phyloP scores from a whole-genome alignment of 371 early-diverging fungal genomes.

The Apophysomyces sp. region DNA sequence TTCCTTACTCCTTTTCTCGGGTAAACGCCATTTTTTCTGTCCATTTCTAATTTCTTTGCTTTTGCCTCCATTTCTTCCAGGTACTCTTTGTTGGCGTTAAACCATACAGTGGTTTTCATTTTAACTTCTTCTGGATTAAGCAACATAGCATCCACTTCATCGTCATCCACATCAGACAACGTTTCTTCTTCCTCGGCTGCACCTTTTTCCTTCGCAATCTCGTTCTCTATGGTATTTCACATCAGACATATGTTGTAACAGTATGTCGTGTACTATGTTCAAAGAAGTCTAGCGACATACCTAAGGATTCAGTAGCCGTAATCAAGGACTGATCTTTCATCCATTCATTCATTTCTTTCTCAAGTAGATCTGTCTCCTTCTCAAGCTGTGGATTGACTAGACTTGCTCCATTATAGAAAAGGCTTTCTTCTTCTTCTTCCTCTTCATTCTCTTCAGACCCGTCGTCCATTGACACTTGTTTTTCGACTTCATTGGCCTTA shows the following conservation, averaged over 20 bases:
- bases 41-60: conserved; percentile 41
- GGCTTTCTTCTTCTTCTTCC: neutral
- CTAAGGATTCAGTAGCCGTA: conserved; percentile 32
- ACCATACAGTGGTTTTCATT: conserved; percentile 83
- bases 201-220: neutral
- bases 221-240: conserved; percentile 23
- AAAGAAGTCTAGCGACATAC: conserved; percentile 16
- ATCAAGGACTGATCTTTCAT: conserved; percentile 26
- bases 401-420: neutral
- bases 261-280: neutral
- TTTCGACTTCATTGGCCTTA: neutral
- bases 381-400: conserved; percentile 17
- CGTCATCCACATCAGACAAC: conserved; percentile 75
- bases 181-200: conserved; percentile 16
- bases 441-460: neutral
- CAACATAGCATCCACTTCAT: conserved; percentile 72
- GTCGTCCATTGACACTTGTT: too few relatives aligned
- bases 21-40: conserved; percentile 50
- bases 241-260: conserved; percentile 1
- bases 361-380: conserved; percentile 25
- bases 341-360: conserved; percentile 42
- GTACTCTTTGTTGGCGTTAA: conserved; percentile 82
- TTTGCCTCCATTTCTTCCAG: conserved; percentile 71
- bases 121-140: conserved; percentile 75
- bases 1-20: conserved; percentile 42